phyloP scores from a whole-genome alignment of 2,329 filamentous ascomycete genomes.

The Nannizziopsis barbatae region DNA sequence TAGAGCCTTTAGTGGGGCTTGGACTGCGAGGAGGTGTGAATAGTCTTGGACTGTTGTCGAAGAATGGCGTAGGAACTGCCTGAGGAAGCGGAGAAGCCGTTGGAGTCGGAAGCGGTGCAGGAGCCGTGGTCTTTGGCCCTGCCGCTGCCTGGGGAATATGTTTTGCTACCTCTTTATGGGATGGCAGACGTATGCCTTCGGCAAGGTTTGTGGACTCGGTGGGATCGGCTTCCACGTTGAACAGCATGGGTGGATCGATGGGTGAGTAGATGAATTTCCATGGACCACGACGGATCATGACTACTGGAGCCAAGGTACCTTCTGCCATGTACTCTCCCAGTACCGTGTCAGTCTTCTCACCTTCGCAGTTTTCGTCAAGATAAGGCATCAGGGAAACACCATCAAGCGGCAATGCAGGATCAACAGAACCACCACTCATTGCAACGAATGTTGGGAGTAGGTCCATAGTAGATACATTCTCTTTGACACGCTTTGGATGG shows the following conservation, averaged over 20 bases:
- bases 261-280: slow-evolving; percentile 91
- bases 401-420: slow-evolving; percentile 68
- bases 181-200: slow-evolving; percentile 24
- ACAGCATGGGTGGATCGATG: slow-evolving; percentile 73
- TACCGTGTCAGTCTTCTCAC: slow-evolving; percentile 61
- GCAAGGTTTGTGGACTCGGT: slow-evolving; percentile 62
- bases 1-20: slow-evolving; percentile 27
- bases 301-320: slow-evolving; percentile 74
- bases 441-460: slow-evolving; percentile 81
- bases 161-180: slow-evolving; percentile 31
- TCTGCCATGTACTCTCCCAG: slow-evolving; percentile 92
- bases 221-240: slow-evolving; percentile 65
- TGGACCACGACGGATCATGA: slow-evolving; percentile 82
- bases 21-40: slow-evolving; percentile 32
- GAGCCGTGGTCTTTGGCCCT: slow-evolving; percentile 12
- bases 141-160: slow-evolving; percentile 25
- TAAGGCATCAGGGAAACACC: slow-evolving; percentile 73
- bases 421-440: slow-evolving; percentile 59
- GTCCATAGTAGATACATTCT: slow-evolving; percentile 86
- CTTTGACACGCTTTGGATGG: slow-evolving; percentile 59
- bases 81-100: slow-evolving; percentile 24
- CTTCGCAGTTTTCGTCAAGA: slow-evolving; percentile 48
- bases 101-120: slow-evolving; percentile 25
- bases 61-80: slow-evolving; percentile 21
- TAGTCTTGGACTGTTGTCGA: slow-evolving; percentile 12